phyloP scores from a whole-genome alignment of 1,139 yeast genomes.

The Blastobotrys aristatus region DNA sequence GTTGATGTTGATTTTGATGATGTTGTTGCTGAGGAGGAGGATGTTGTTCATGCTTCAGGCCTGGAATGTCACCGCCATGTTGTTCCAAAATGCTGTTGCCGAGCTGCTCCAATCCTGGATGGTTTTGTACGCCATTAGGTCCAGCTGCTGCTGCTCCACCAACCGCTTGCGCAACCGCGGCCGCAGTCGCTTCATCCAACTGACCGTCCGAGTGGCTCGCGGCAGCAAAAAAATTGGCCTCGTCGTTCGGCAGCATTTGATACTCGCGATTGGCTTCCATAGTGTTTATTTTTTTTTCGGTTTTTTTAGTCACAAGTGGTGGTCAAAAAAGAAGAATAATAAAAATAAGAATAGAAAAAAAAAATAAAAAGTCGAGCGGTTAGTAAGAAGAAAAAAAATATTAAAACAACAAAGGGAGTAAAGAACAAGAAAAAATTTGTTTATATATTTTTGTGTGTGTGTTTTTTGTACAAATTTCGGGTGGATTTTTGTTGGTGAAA shows the following conservation, averaged over 20 bases:
- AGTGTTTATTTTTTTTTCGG: not conserved
- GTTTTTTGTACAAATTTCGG: too few relatives aligned
- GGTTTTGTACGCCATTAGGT: constrained; percentile 4
- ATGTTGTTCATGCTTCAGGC: constrained; percentile 1
- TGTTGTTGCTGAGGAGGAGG: constrained; percentile 3
- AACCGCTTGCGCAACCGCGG: constrained; percentile 12
- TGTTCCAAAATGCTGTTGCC: constrained; percentile 1
- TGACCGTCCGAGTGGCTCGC: constrained; percentile 5
- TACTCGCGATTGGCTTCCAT: constrained; percentile 10
- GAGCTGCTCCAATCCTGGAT: constrained; percentile 6
- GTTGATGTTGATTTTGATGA: not conserved
- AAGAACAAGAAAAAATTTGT: not conserved
- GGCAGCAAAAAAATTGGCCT: constrained; percentile 11
- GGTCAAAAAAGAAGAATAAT: not conserved
- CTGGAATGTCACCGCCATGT: constrained; percentile 6
- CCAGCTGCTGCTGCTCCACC: too few relatives aligned
- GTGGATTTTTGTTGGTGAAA: too few relatives aligned
- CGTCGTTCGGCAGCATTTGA: constrained; percentile 10
- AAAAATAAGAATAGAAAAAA: not conserved
- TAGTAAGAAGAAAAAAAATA: not conserved
- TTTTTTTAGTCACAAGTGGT: not conserved
- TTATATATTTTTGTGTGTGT: too few relatives aligned
- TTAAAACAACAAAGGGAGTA: too few relatives aligned
- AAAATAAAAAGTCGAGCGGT: not conserved
- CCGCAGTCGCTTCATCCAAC: constrained; percentile 13